Evolutionary conservation across 148 eudicot genomes (phyloP).

Genomic region (Vaccinium corymbosum): DNA sequence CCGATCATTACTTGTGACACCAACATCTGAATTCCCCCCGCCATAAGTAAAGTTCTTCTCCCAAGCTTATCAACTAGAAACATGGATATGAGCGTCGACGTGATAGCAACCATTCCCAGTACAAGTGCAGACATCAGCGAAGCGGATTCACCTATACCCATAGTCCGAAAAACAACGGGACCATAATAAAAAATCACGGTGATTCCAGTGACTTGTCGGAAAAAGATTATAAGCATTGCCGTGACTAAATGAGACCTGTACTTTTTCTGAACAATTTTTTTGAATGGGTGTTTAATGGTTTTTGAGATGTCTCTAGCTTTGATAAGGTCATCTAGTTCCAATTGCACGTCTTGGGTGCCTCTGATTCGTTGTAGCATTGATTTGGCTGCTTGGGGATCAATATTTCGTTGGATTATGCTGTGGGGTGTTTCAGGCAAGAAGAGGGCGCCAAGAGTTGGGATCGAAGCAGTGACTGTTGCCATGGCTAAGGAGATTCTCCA

Average conservation of each 20-base stretch:
- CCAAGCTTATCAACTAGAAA: neutral
- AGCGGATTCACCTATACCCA: neutral
- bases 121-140: neutral
- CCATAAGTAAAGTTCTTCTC: too few species aligned
- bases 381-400: neutral
- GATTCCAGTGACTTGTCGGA: neutral
- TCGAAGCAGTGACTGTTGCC: conserved; percentile 16
- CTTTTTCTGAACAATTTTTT: neutral
- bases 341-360: conserved; percentile 1
- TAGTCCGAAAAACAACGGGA: neutral
- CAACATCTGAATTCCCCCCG: too few species aligned
- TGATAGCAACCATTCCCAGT: conserved; percentile 21
- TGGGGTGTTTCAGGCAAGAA: conserved; percentile 9
- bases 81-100: neutral
- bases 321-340: neutral
- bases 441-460: neutral
- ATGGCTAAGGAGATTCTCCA: conserved; percentile 27
- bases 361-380: neutral
- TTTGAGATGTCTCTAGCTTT: neutral
- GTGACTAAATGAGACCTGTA: conserved; percentile 6
- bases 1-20: neutral
- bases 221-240: conserved; percentile 4
- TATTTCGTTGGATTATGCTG: neutral
- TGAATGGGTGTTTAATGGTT: conserved; percentile 8
- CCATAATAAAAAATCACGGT: neutral